phyloP scores from a whole-genome alignment of 345 rosid species.

The Draba incana region DNA sequence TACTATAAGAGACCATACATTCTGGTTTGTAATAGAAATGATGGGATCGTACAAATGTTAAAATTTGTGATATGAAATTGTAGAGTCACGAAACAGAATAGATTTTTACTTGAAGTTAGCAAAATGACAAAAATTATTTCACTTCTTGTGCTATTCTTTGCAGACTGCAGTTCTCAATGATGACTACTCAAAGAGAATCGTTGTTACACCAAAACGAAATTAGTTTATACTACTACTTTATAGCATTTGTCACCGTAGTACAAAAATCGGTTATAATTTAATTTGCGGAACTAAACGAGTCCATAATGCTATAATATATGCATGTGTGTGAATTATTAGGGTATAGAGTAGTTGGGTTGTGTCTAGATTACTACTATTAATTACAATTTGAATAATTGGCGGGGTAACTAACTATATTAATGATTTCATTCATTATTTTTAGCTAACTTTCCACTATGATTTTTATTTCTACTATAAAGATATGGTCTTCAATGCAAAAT shows the following conservation, averaged over 20 bases:
- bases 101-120: background rate
- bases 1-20: conserved; percentile 11
- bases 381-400: conserved; percentile 28
- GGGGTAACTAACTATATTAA: conserved; percentile 31
- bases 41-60: background rate
- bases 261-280: background rate
- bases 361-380: conserved; percentile 26
- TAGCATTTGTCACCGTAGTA: background rate
- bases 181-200: background rate
- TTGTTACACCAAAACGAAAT: background rate
- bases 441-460: conserved; percentile 25
- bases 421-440: conserved; percentile 33
- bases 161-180: no score
- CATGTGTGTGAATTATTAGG: conserved; percentile 3
- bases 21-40: conserved; percentile 8
- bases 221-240: no score
- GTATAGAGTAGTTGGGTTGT: conserved; percentile 29
- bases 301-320: background rate
- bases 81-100: background rate
- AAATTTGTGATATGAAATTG: background rate
- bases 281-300: background rate
- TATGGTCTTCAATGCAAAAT: conserved; percentile 31
- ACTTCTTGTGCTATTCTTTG: background rate
- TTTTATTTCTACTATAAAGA: background rate
- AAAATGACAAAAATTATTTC: background rate